phyloP scores from a whole-genome alignment of 1,284 basidiomycete genomes.

The Ganoderma lingzhi region DNA sequence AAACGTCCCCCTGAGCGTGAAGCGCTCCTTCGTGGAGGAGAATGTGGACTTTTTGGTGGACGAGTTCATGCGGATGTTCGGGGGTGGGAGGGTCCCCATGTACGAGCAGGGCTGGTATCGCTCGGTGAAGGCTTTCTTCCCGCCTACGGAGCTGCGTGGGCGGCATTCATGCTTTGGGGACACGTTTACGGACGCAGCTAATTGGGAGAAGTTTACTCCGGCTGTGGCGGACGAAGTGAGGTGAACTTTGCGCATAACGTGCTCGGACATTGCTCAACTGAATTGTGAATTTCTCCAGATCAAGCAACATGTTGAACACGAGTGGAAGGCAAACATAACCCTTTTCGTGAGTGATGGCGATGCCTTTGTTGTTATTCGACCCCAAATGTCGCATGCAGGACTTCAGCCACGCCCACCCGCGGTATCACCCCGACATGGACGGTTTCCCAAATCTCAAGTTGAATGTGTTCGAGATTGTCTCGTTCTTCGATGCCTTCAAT shows the following conservation, averaged over 20 bases:
- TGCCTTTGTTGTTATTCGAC: background rate
- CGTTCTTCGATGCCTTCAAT: slow-evolving; percentile 13
- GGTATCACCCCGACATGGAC: slow-evolving; percentile 6
- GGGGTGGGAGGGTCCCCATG: slow-evolving; percentile 2
- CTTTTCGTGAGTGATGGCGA: slow-evolving; percentile 15
- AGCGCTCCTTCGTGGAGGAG: slow-evolving; percentile 10
- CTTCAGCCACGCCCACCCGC: slow-evolving; percentile 10
- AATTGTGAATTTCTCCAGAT: background rate
- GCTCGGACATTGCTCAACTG: background rate
- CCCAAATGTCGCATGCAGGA: slow-evolving; percentile 8
- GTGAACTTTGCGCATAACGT: background rate
- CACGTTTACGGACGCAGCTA: slow-evolving; percentile 1
- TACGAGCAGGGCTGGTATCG: slow-evolving; percentile 20
- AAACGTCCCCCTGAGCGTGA: background rate
- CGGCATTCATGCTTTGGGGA: slow-evolving; percentile 16
- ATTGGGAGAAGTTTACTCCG: background rate
- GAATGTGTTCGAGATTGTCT: slow-evolving; percentile 10
- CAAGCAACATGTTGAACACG: slow-evolving; percentile 13
- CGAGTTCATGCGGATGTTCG: background rate
- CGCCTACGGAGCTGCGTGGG: slow-evolving; percentile 13
- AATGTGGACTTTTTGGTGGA: background rate
- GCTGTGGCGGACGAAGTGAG: background rate
- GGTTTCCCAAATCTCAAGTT: slow-evolving; percentile 9
- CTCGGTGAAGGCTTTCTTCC: slow-evolving; percentile 18
- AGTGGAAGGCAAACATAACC: slow-evolving; percentile 27